Conservation (phyloP, 164 flowering plant species). For the Vitis amurensis region DNA sequence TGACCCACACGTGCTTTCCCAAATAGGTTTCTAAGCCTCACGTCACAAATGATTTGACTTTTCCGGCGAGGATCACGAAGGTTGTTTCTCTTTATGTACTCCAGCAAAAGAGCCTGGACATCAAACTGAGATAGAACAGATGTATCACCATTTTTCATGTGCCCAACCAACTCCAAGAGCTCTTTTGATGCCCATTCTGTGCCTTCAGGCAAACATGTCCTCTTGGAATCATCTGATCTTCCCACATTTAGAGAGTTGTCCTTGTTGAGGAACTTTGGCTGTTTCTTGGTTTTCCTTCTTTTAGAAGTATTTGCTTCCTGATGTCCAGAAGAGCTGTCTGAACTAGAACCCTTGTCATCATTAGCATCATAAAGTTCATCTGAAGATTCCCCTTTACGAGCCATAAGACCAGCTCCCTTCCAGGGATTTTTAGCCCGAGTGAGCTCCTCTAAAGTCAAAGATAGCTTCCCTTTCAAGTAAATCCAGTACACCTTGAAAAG, state of each 20-base stretch:
- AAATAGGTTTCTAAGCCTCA: constrained; percentile 70
- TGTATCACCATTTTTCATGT: constrained; percentile 79
- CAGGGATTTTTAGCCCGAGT: constrained; percentile 65
- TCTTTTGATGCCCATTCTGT: constrained; percentile 85
- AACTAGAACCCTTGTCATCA: constrained; percentile 34
- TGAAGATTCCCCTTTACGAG: constrained; percentile 38
- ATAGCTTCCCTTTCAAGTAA: constrained; percentile 60
- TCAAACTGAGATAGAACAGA: constrained; percentile 74
- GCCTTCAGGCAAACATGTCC: constrained; percentile 20
- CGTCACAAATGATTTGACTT: constrained; percentile 83
- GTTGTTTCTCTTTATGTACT: constrained; percentile 70
- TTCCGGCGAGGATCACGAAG: constrained; percentile 85
- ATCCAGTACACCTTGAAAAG: constrained; percentile 92
- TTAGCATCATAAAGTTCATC: constrained; percentile 34
- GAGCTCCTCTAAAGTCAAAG: constrained; percentile 65
- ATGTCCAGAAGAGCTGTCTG: constrained; percentile 39
- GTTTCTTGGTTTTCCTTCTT: constrained; percentile 46
- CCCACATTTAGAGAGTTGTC: constrained; percentile 19
- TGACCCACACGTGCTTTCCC: constrained; percentile 83
- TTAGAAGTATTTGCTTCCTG: constrained; percentile 34
- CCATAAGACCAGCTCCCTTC: constrained; percentile 37
- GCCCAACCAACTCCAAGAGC: constrained; percentile 84
- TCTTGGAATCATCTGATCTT: constrained; percentile 16
- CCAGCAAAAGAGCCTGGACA: constrained; percentile 74
- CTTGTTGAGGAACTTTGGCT: constrained; percentile 31